These are phyloP conservation scores for Paracoccidioides lutzii DNA, from an alignment of 2,329 filamentous ascomycete genomes.

Conservation along the genomic window DNA sequence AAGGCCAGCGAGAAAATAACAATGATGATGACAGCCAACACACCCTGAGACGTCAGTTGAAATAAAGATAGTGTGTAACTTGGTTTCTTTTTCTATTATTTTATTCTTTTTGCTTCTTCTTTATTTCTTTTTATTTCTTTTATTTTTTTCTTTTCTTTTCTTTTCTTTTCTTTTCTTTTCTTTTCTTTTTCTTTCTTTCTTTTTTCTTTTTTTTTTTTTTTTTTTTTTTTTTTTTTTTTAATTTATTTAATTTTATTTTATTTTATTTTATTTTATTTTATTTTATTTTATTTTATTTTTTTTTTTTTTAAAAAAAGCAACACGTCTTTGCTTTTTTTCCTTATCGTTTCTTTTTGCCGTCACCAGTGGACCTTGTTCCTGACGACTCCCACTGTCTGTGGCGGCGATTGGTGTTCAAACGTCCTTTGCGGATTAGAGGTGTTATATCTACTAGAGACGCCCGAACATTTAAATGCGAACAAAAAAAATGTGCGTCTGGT, in stretches of 20 bases:
- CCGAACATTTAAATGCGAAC: too few relatives aligned
- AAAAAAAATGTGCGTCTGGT: neutral
- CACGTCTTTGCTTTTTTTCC: neutral
- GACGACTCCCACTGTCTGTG: neutral
- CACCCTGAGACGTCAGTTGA: neutral
- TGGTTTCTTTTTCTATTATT: constrained; percentile 2
- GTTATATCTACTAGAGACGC: neutral
- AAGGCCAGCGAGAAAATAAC: neutral
- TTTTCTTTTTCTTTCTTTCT: too few relatives aligned
- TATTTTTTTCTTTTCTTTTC: constrained; percentile 1
- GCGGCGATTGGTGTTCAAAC: neutral
- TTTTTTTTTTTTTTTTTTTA: too few relatives aligned
- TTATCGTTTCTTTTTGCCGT: constrained; percentile 1
- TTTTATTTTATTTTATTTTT: neutral
- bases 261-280: constrained; percentile 1
- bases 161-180: neutral
- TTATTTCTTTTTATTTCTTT: neutral
- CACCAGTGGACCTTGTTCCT: neutral
- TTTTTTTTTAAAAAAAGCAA: neutral
- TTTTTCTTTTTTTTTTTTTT: too few relatives aligned
- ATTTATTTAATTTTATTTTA: constrained; percentile 3
- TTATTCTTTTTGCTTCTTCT: constrained; percentile 2
- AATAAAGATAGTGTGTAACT: constrained; percentile 6
- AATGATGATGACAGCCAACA: neutral
- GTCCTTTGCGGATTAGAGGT: neutral